Percentiles rank a stretch among this genome's conserved stretches.
phyloP scores from a whole-genome alignment of 306 rosid species.

The Elaeagnus macrophylla region DNA sequence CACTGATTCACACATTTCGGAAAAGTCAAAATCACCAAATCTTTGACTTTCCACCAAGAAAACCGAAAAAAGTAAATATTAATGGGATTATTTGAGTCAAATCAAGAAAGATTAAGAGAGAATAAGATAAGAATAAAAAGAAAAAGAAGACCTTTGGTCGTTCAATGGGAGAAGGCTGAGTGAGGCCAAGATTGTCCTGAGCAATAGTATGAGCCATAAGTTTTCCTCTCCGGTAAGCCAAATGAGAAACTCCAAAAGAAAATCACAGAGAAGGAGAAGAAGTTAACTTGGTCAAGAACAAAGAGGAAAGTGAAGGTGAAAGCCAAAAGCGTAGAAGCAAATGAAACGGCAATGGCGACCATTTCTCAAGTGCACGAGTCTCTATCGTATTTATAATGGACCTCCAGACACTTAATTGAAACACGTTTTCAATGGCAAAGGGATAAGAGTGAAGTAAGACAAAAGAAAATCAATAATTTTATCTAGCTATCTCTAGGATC shows the following conservation, averaged over 20 bases:
- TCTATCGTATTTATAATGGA: constrained; percentile 42
- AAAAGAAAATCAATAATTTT: too few species aligned
- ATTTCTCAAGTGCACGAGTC: constrained; percentile 25
- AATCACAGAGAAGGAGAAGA: constrained; percentile 23
- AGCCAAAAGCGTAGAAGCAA: constrained; percentile 25
- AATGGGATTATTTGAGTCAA: too few species aligned
- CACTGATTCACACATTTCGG: background rate
- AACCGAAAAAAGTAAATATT: too few species aligned
- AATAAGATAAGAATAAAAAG: background rate
- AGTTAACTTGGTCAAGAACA: constrained; percentile 23
- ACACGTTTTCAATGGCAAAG: too few species aligned
- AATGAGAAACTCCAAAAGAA: constrained; percentile 30
- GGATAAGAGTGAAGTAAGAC: too few species aligned
- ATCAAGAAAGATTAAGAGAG: background rate
- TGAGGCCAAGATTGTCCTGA: constrained; percentile 81
- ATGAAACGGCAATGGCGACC: constrained; percentile 46
- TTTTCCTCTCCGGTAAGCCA: constrained; percentile 27
- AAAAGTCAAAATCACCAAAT: background rate
- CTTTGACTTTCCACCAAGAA: background rate
- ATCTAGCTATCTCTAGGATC: too few species aligned
- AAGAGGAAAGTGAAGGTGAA: constrained; percentile 30
- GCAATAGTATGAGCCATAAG: constrained; percentile 77
- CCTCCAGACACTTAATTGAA: constrained; percentile 11
- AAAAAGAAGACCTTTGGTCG: constrained; percentile 45
- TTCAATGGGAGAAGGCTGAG: constrained; percentile 48